Base-by-base conservation (phyloP, 2,329 filamentous ascomycete genomes). In the Sclerotinia spermophila region DNA sequence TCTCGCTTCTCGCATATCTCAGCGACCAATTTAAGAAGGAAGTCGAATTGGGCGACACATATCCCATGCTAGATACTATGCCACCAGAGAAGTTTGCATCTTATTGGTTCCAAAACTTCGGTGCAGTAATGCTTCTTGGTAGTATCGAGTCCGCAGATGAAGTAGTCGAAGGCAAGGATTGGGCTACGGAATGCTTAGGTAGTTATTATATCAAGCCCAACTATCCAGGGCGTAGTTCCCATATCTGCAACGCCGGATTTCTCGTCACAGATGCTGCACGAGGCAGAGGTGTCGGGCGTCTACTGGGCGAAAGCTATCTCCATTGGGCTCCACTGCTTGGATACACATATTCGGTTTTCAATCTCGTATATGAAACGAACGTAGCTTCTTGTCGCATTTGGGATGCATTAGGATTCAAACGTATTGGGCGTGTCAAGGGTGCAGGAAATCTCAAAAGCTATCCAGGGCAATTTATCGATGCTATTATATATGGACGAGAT, bases 31-130 rank as follows among this genome's bases (percentile, higher is more conserved):
- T 92, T 69, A 92, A 91, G 75, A 86, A 87, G 76, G 90, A 92
- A 79, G 92, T 92, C 75, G 89, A 91, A 75, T 88, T 88, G 77
- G 90, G 90, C 33, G 89, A 92, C 77, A 92, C 90, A 1, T 92
- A 92, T 78, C 89, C 90, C 27, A 90, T 92, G 86, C 85, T 88
- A 70, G 85, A 90, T 60, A 82, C 85, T 19, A 84, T 92, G 78
- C 81, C 87, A 2, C 79, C 89, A 3, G 85, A 87, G 11, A 84
- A 84, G 51, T 93, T 92, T 76, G 86, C 86, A 3, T 83, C 85
- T 24, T 92, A 92, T 79, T 93, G 90, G 90, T 92, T 93, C 78
- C 87, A 88, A 62, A 90, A 90, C 76, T 92, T 92, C 76, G 89
- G 86, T 62, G 90, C 90, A 2, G 84, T 92, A 67, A 91, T 92